Base-by-base conservation (phyloP, 2,329 filamentous ascomycete species). In the Whalleya microplaca region DNA sequence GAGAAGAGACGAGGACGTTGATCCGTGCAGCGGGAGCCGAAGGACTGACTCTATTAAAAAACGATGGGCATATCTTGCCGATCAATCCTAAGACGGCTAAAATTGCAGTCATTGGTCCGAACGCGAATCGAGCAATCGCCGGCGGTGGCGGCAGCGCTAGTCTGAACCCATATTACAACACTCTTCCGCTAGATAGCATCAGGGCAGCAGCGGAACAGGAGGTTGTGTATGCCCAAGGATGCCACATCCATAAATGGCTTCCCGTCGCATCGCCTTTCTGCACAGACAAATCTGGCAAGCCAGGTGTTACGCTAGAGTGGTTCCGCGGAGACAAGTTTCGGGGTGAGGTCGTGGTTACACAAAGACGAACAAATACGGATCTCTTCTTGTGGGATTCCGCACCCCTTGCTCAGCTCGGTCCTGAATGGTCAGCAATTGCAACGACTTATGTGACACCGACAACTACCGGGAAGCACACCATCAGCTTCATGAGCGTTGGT, bases 341-440 rank as follows among this genome's bases (percentile, higher is more conserved):
- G 54, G 85, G 84, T 1, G 69, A 76, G 20, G 82, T 86, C 9
- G 76, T 80, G 0, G 76, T 86, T 16, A 76, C 82, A 2, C 84
- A 89, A 66, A 78, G 80, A 48, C 81, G 86, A 59, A 79, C 76
- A 7, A 87, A 86, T 65, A 88, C 85, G 0, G 86, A 89, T 66
- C 78, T 89, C 1, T 89, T 87, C 76, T 77, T 90, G 2, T 89
- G 86, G 86, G 87, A 90, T 63, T 89, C 86, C 2, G 86, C 85
- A 0, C 87, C 86, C 5, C 69, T 82, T 16, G 76, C 78, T 20
- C 76, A 86, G 57, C 79, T 87, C 14, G 82, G 85, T 0, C 84
- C 84, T 0, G 80, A 85, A 51, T 89, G 85, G 80, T 89, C 85
- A 1, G 86, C 86, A 50, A 73, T 84, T 45, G 85, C 84, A 21